Conservation (phyloP, 129 eudicot species). For the Deinandra increscens region DNA sequence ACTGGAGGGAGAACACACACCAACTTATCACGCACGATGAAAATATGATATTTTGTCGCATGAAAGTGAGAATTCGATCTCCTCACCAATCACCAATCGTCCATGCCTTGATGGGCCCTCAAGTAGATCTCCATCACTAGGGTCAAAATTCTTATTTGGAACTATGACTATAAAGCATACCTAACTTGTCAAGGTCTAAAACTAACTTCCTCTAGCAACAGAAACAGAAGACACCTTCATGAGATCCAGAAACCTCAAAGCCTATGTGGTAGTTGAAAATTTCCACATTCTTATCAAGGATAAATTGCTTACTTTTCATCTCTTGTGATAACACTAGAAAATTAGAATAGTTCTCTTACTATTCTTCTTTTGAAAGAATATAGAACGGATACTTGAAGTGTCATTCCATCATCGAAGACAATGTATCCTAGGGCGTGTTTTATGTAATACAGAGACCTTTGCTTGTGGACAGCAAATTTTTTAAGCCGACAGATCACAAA, state of each 20-base stretch:
- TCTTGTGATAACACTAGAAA: not conserved
- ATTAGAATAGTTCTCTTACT: not conserved
- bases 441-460: not conserved
- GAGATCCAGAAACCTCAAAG: not conserved
- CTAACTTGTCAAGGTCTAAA: not conserved
- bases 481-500: not conserved
- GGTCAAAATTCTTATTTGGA: not conserved
- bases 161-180: not conserved
- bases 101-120: not conserved
- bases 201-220: not conserved
- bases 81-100: not conserved
- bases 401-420: slow-evolving; percentile 5
- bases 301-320: not conserved
- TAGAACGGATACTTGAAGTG: not conserved
- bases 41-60: not conserved
- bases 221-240: not conserved
- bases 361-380: not conserved
- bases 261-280: not conserved
- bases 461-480: not conserved
- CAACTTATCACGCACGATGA: not conserved
- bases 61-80: not conserved
- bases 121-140: not conserved
- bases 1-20: not conserved
- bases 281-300: not conserved
- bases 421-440: slow-evolving; percentile 4